phyloP scores from a whole-genome alignment of 176 grass and related monocot species.

The Aegilops speltoides region DNA sequence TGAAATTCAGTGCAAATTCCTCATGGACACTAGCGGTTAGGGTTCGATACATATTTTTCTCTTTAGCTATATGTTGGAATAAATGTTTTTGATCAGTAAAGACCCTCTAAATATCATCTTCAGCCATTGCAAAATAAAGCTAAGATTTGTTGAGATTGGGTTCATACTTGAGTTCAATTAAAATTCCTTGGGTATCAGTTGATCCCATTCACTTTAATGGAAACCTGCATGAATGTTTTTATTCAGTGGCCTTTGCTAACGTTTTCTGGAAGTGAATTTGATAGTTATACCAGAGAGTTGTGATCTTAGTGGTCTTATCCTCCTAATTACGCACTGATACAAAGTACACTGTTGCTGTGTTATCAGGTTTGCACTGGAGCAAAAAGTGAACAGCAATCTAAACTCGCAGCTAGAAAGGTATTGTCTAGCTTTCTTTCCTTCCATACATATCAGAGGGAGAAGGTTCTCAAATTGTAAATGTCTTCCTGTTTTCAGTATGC shows the following conservation, averaged over 20 bases:
- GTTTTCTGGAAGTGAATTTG: neutral
- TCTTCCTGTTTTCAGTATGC: constrained; percentile 52
- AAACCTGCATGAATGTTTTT: neutral
- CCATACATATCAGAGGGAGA: neutral
- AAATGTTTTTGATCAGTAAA: neutral
- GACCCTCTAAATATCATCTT: neutral
- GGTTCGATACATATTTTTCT: no score
- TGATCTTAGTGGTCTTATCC: neutral
- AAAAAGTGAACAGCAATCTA: constrained; percentile 71
- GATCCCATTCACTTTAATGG: neutral
- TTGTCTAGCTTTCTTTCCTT: neutral
- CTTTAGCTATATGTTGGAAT: neutral
- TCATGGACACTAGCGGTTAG: neutral
- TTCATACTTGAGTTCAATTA: neutral
- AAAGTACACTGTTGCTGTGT: neutral
- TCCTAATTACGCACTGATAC: neutral
- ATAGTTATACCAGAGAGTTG: neutral
- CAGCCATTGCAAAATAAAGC: neutral
- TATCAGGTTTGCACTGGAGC: constrained; percentile 72
- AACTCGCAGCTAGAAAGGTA: constrained; percentile 74
- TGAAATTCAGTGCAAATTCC: neutral
- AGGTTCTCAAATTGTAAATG: neutral
- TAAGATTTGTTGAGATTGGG: neutral
- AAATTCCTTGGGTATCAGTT: neutral
- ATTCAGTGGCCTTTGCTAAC: neutral